Percentiles rank a stretch among this genome's conserved stretches.
Evolutionary conservation across 176 grass and related monocot species (phyloP).

Genomic region (Musa troglodytarum): DNA sequence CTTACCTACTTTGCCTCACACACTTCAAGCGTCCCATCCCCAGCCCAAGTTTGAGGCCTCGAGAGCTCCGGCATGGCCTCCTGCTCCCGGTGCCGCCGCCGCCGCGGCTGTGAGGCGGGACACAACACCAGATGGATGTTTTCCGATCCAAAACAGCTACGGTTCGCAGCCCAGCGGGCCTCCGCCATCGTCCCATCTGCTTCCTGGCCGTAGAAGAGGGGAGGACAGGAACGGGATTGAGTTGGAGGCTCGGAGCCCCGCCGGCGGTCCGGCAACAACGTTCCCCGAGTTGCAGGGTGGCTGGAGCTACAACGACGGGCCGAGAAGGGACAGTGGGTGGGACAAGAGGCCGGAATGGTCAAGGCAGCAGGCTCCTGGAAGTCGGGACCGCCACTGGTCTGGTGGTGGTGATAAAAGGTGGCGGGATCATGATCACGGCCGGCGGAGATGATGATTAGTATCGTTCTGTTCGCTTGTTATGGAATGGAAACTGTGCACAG

Average conservation of each 20-base stretch:
- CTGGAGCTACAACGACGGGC: slow-evolving; percentile 18
- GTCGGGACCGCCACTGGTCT: slow-evolving; percentile 26
- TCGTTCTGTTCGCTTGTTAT: neutral
- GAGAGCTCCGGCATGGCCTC: slow-evolving; percentile 31
- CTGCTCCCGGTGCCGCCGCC: neutral
- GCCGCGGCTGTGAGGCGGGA: slow-evolving; percentile 2
- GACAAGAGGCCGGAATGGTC: slow-evolving; percentile 17
- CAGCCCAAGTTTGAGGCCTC: neutral
- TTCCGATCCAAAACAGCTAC: slow-evolving; percentile 31
- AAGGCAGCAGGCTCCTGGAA: slow-evolving; percentile 17
- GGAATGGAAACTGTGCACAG: too few relatives aligned
- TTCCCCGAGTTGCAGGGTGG: slow-evolving; percentile 25
- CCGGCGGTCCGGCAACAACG: slow-evolving; percentile 1
- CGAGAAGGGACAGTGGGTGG: slow-evolving; percentile 3
- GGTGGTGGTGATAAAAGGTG: slow-evolving; percentile 19
- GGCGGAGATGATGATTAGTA: slow-evolving; percentile 31
- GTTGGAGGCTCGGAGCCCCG: too few relatives aligned
- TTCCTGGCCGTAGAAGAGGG: slow-evolving; percentile 2
- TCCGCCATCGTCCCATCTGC: slow-evolving; percentile 1
- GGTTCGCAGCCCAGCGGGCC: slow-evolving; percentile 16
- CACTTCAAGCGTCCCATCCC: neutral
- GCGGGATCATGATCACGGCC: neutral
- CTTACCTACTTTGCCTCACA: neutral
- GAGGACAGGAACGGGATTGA: neutral
- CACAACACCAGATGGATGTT: slow-evolving; percentile 23